Evolutionary conservation across 352 stramenopile genomes (phyloP), one percentile per base, ranked within the genome.

Genomic region (Globisporangium emineosum): DNA sequence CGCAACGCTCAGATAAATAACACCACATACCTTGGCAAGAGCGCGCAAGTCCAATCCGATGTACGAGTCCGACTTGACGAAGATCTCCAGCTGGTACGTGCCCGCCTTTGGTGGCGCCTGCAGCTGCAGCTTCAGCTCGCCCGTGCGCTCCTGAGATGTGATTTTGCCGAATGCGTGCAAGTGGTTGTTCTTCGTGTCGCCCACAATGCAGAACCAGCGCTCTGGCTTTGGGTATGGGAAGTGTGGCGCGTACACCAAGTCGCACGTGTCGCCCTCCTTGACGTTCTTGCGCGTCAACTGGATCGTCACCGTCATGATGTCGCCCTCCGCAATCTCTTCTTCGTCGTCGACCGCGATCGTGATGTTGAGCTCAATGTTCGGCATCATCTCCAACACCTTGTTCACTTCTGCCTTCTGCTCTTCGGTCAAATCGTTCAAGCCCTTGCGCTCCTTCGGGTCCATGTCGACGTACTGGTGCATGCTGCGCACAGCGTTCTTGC

Each of bases 1-100:
- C 59, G 23, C 10, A 62, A 52, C 2, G 63, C 12, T 35, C 35
- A 37, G 23, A 55, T 4, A 27, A n/a, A 19, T 17, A 53, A 56
- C 23, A 33, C 10, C 62, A 55, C n/a, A 59, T 72, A 94, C 85
- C 85, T 94, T 90, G 8, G 98, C 88, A 45, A 93, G 77, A 37
- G 89, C 78, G 62, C 91, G 91, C 71, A 98, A 72, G 72, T 99
- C 97, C 62, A 99, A 83, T 51, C 97, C 97, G 53, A 99, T 70
- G 80, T 99, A 99, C 68, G 92, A 97, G 80, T 98, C 96, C 71
- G 87, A 98, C 82, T 99, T 98, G 63, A 99, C 86, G 75, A 97
- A 94, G 67, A 99, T 91, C 66, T 99, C 96, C 70, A 99, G 91
- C 73, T 98, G 88, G 78, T 99, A 99, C 2, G 88, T 88, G 65